Evolutionary conservation across 345 rosid species (phyloP).

Genomic region (Abelmoschus esculentus): DNA sequence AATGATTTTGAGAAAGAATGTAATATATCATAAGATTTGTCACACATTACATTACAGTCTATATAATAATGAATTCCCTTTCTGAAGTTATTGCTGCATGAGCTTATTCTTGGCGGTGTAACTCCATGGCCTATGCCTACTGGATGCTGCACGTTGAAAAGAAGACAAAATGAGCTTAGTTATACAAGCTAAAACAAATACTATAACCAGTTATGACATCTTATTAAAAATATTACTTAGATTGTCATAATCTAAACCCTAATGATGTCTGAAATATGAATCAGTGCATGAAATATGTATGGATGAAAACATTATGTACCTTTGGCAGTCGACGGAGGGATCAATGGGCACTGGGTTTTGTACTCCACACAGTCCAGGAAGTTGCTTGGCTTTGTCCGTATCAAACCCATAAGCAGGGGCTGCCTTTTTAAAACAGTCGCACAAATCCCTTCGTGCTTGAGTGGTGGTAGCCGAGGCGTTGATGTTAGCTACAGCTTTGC

Average conservation of each 20-base stretch:
- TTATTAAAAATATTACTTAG: too few species aligned
- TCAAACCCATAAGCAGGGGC: background rate
- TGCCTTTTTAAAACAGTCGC: background rate
- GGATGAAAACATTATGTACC: background rate
- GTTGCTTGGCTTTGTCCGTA: conserved; percentile 2
- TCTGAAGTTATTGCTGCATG: background rate
- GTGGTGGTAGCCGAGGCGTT: background rate
- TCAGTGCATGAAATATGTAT: too few species aligned
- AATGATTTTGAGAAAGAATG: too few species aligned
- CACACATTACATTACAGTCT: too few species aligned
- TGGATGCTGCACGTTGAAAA: background rate
- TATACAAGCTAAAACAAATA: background rate
- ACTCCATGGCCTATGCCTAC: background rate
- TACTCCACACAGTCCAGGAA: background rate
- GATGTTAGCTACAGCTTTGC: background rate
- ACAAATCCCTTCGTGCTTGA: background rate
- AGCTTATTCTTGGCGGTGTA: background rate
- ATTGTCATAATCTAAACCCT: too few species aligned
- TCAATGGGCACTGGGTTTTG: background rate
- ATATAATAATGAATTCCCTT: background rate
- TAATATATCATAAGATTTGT: too few species aligned
- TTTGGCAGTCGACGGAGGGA: background rate
- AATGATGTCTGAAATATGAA: too few species aligned
- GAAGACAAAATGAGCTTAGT: background rate
- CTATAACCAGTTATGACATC: too few species aligned